Base-by-base conservation (phyloP, 208 protist species). In the Acanthamoeba comandoni region DNA sequence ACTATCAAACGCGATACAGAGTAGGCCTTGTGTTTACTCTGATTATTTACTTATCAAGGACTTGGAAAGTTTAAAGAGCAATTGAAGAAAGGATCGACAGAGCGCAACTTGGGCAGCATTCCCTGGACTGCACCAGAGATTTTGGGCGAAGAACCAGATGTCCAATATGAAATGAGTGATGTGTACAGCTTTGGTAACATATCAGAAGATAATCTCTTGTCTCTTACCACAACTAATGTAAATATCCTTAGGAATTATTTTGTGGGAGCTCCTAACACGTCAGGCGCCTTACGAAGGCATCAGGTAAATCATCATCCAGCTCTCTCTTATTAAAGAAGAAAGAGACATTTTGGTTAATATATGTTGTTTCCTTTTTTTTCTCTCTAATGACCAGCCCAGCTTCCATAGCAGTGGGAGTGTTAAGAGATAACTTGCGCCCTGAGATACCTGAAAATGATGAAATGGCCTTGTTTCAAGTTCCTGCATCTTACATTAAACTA, bases 121-220 rank as follows among this genome's bases (percentile, higher is more conserved):
- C 57, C 57, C 35, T 87, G 77, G 77, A 69, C 77, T 3, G 77
- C 77, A 2, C 77, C 77, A 24, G 77, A 87, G 57, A 58, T 87
- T 9, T 17, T 91, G 24, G 60, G 35, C 39, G 62, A 91, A 0
- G n/a, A 80, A 22, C 71, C 71, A 52, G 49, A 8, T 31, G 71
- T 80, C 0, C 49, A 80, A 24, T 87, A 43, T 35, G 3, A 31
- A 11, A 17, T 24, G 12, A 31, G 55, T 0, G 77, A 87, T 35
- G 9, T 64, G 0, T 87, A 67, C 26, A 55, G 35, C 2, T 87
- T 87, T 5, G 57, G 57, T 0, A 19, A 62, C 17, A 19, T n/a
- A n/a, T n/a, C n/a, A n/a, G n/a, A n/a, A n/a, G n/a, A n/a, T n/a
- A n/a, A n/a, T n/a, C n/a, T n/a, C n/a, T n/a, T n/a, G n/a, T n/a